phyloP scores from a whole-genome alignment of 805 yeast genomes.

The Yarrowia alimentaria region DNA sequence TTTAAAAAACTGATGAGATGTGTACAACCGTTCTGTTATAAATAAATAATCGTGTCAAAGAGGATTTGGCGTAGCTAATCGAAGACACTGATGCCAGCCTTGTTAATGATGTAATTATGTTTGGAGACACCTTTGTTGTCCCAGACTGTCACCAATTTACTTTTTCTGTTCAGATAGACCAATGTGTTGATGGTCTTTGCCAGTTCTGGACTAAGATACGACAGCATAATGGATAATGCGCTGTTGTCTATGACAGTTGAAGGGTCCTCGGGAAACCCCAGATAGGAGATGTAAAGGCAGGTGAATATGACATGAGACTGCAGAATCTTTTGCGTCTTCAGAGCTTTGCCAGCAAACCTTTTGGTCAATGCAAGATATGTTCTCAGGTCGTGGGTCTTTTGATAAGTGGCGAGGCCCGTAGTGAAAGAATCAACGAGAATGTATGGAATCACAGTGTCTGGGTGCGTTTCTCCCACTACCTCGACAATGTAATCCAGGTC shows the following conservation, averaged over 20 bases:
- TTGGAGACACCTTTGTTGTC: too few species aligned
- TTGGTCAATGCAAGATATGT: neutral
- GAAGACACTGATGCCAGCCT: too few species aligned
- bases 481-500: neutral
- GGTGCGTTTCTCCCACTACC: conserved; percentile 3
- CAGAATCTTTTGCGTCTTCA: conserved; percentile 3
- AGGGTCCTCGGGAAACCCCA: conserved; percentile 1
- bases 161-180: conserved; percentile 1
- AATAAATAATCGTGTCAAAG: too few species aligned
- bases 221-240: too few species aligned
- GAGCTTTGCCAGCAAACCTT: neutral
- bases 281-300: conserved; percentile 1
- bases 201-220: conserved; percentile 11
- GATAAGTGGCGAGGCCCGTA: neutral
- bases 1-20: too few species aligned
- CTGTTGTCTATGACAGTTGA: too few species aligned
- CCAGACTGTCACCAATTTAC: too few species aligned
- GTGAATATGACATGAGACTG: conserved; percentile 11
- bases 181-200: neutral
- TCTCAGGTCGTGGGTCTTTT: neutral
- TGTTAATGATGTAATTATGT: too few species aligned
- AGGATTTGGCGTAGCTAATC: too few species aligned
- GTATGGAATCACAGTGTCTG: conserved; percentile 11
- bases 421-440: conserved; percentile 9
- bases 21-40: too few species aligned